Base-by-base conservation (phyloP, 805 yeast genomes). In the Candida vaughaniae region DNA sequence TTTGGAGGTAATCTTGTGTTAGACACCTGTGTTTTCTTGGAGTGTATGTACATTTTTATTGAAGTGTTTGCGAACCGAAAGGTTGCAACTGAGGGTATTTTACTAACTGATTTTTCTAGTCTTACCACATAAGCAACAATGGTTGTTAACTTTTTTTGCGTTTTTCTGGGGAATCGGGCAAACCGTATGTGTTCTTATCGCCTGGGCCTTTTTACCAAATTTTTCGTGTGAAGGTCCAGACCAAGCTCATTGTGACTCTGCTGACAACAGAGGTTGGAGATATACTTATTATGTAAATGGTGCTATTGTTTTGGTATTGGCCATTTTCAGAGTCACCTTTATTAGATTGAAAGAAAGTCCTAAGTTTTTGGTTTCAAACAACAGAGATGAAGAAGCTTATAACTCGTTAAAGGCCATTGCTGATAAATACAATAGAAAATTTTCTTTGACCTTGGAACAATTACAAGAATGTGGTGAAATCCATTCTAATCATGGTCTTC, bases 111-210 rank as follows among this genome's bases (percentile, higher is more conserved):
- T 51, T 77, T n/a, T n/a, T 25, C 80, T 77, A 48, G 75, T 69
- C 39, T 56, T 77, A 39, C 82, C 83, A 2, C 57, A 65, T 29
- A 67, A 66, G 33, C 58, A 69, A 46, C 78, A 75, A 45, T 77
- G 70, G 68, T 52, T 76, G 43, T 62, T 72, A 34, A 75, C 82
- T 2, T 61, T 73, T 25, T 66, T 78, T 51, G 64, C 56, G 7
- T 52, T 67, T 25, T 79, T 71, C 71, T 78, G 84, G 84, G 82
- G 80, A 28, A 61, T 78, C 33, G 84, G 83, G 29, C 82, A 77
- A 51, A 73, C 79, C 1, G 62, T 78, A 34, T 71, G 78, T 15
- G 65, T 64, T 8, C 57, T 76, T n/a, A 48, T 75, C 25, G 77
- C 80, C 2, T 78, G 78, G 77, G 81, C 78, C 0, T 75, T 73